Evolutionary conservation across 345 rosid species (phyloP).

Genomic region (Salix caprea): DNA sequence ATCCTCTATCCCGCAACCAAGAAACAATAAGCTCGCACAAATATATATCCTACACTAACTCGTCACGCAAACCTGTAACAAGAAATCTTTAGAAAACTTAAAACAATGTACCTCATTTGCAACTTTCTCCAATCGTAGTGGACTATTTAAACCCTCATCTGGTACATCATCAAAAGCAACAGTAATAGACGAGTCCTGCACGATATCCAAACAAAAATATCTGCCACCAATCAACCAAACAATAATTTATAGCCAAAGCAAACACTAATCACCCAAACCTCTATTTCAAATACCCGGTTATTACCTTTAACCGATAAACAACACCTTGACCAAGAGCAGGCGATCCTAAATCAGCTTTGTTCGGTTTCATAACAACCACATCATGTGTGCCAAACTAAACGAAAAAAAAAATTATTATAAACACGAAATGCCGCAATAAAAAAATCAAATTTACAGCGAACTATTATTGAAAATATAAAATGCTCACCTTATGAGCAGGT

Average conservation of each 20-base stretch:
- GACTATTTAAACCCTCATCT: slow-evolving; percentile 76
- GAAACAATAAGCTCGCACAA: slow-evolving; percentile 3
- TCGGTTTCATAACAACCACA: slow-evolving; percentile 78
- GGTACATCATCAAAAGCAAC: slow-evolving; percentile 89
- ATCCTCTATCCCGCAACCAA: background rate
- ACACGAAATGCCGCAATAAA: no score
- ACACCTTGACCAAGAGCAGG: slow-evolving; percentile 96
- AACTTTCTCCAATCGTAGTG: slow-evolving; percentile 78
- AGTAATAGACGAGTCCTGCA: slow-evolving; percentile 75
- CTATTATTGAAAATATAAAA: background rate
- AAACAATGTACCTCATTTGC: slow-evolving; percentile 71
- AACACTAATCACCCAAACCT: slow-evolving; percentile 6
- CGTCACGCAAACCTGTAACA: background rate
- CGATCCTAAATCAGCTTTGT: slow-evolving; percentile 77
- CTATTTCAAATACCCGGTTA: no score
- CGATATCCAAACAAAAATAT: slow-evolving; percentile 1
- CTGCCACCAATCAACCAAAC: slow-evolving; percentile 1
- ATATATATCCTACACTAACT: background rate
- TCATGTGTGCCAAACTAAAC: slow-evolving; percentile 85
- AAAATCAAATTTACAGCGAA: background rate
- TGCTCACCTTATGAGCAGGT: slow-evolving; percentile 79
- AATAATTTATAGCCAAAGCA: slow-evolving; percentile 4
- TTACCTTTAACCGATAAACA: slow-evolving; percentile 76
- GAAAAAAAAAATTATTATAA: background rate
- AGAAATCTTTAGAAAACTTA: background rate